phyloP scores from a whole-genome alignment of 495 filamentous ascomycete genomes.

The Penicillium daleae region DNA sequence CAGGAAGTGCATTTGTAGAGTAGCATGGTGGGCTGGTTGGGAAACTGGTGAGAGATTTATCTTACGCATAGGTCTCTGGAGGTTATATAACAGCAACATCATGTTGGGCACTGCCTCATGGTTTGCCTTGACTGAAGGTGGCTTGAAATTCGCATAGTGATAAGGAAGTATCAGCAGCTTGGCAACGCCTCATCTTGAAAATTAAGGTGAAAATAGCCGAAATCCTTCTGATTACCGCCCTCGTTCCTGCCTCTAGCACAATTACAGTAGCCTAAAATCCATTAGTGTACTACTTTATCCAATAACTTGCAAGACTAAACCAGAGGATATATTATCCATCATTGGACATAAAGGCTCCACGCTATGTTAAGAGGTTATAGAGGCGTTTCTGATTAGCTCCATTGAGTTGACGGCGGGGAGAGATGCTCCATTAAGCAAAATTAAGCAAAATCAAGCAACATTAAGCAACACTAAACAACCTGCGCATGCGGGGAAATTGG shows the following conservation, averaged over 20 bases:
- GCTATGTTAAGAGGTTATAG: background rate
- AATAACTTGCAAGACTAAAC: background rate
- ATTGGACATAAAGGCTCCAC: background rate
- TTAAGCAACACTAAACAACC: too few relatives aligned
- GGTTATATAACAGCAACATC: background rate
- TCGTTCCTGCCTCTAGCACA: background rate
- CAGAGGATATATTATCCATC: background rate
- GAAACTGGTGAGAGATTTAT: background rate
- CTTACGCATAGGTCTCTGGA: background rate
- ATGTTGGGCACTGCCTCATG: background rate
- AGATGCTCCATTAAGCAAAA: background rate
- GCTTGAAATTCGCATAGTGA: background rate
- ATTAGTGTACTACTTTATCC: background rate
- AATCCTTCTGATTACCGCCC: background rate
- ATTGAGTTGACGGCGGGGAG: background rate
- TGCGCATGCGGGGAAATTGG: too few relatives aligned
- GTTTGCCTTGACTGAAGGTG: background rate
- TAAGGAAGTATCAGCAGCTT: background rate
- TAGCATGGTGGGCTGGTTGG: background rate
- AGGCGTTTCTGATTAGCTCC: background rate
- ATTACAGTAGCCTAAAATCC: background rate
- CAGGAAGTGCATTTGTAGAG: constrained; percentile 4
- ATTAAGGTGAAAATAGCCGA: background rate
- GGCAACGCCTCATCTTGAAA: background rate
- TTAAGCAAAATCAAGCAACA: background rate